Evolutionary conservation across 495 filamentous ascomycete species (phyloP), one percentile per base, ranked within the genome.

Genomic region (Collariella sp.): DNA sequence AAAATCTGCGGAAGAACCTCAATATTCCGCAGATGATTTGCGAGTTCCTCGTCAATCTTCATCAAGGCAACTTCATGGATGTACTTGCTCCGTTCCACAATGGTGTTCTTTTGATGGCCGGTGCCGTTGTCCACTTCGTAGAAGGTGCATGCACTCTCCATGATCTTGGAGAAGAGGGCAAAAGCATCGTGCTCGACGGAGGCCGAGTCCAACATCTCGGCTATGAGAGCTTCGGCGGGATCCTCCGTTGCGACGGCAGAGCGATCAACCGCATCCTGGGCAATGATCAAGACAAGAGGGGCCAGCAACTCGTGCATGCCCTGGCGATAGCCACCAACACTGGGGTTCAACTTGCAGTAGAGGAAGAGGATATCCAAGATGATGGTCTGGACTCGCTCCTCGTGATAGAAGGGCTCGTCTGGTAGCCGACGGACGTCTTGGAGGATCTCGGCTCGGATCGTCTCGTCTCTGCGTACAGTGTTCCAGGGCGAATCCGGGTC

Each of bases 1-100:
- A 97, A 99, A 42, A 99, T 86, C 58, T 99, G 93, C 3, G 93
- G 94, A n/a, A 97, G 68, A 56, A 99, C 83, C 46, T 96, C 91
- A 35, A 95, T 83, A 44, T 82, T 79, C 50, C 82, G 84, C 23
- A 99, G 72, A 64, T 96, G 91, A 36, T 79, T 78, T 5, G 89
- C 87, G 33, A 99, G 77, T 62, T 87, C 85, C 40, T 85, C 81
- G 63, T 99, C 93, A 13, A 88, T 76, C 45, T 81, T 82, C 59
- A 80, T 79, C 46, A 99, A 70, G 48, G 85, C 81, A 35, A 87
- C 76, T 59, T 91, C 83, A 62, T 96, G 89, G 43, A 99, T 90
- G 57, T 87, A 79, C 62, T 85, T 78, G 67, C 89, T 94, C 57
- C 88, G 82, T 56, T 83, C 80, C 4, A 99, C 84, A 59, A 99